These are phyloP conservation scores for Colletotrichum sp. DNA, from an alignment of 2,329 filamentous ascomycete species.

Conservation along the genomic window DNA sequence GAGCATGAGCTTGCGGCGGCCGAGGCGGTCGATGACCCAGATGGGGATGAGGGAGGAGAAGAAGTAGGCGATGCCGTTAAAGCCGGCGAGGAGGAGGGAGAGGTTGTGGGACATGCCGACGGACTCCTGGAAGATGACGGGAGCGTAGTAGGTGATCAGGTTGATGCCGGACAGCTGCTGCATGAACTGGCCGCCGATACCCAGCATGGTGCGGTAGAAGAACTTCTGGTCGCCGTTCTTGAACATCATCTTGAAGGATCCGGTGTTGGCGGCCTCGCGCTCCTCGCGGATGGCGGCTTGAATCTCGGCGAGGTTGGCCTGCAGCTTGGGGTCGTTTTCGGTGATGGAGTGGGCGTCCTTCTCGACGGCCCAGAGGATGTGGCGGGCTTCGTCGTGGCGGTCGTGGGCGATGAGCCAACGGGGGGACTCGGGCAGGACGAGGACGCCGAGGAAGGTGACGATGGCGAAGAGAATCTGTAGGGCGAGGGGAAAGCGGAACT, in stretches of 20 bases:
- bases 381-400: conserved; percentile 45
- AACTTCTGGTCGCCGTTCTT: conserved; percentile 48
- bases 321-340: conserved; percentile 30
- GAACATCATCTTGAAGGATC: conserved; percentile 39
- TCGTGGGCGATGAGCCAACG: conserved; percentile 54
- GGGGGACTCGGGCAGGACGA: conserved; percentile 48
- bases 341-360: conserved; percentile 27
- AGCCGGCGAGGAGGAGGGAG: conserved; percentile 58
- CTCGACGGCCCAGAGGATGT: conserved; percentile 36
- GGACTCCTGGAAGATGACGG: conserved; percentile 49
- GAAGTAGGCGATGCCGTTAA: conserved; percentile 47
- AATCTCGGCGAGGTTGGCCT: conserved; percentile 38
- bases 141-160: conserved; percentile 39
- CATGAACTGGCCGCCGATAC: conserved; percentile 50
- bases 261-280: conserved; percentile 36
- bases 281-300: conserved; percentile 44
- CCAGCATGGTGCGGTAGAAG: conserved; percentile 42
- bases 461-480: conserved; percentile 48
- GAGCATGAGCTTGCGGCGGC: conserved; percentile 64
- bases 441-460: conserved; percentile 34
- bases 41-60: conserved; percentile 35
- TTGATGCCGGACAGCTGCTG: conserved; percentile 42
- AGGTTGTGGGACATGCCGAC: conserved; percentile 47
- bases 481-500: conserved; percentile 51
- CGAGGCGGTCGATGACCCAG: conserved; percentile 45